Evolutionary conservation across 768 basidiomycete species (phyloP).

Genomic region (Sutorius australiensis): DNA sequence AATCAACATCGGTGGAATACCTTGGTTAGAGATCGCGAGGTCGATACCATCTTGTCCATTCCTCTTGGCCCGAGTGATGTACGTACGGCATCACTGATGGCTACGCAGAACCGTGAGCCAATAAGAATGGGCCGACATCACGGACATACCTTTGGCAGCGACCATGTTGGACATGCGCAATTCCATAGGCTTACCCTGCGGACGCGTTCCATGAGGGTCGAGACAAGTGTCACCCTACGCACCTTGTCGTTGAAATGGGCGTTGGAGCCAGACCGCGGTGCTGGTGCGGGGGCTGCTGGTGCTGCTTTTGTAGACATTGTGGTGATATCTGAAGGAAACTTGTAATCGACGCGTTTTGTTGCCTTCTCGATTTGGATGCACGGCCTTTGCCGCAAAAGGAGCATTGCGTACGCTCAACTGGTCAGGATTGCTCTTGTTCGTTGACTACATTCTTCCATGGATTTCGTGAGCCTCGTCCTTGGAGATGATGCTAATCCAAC

Average conservation of each 20-base stretch:
- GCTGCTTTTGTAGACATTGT: conserved; percentile 30
- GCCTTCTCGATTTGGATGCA: conserved; percentile 23
- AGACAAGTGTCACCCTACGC: neutral
- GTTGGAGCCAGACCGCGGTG: conserved; percentile 51
- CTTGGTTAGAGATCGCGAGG: conserved; percentile 12
- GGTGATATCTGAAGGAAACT: conserved; percentile 1
- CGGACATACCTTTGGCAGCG: conserved; percentile 82
- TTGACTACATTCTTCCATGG: conserved; percentile 32
- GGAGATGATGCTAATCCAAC: neutral
- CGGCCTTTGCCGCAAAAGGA: conserved; percentile 30
- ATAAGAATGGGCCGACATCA: neutral
- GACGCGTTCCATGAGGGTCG: conserved; percentile 27
- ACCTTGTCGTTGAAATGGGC: conserved; percentile 88
- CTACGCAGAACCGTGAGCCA: conserved; percentile 38
- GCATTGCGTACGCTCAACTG: conserved; percentile 25
- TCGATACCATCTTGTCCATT: conserved; percentile 97
- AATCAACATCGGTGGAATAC: conserved; percentile 8
- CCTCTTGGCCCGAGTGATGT: conserved; percentile 95
- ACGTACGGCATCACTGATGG: conserved; percentile 95
- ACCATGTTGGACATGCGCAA: conserved; percentile 96
- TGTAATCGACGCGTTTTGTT: conserved; percentile 21
- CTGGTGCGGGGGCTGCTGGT: neutral
- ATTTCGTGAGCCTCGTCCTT: conserved; percentile 32
- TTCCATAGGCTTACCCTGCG: conserved; percentile 95
- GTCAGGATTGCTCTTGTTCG: conserved; percentile 12